Conservation (phyloP, 805 yeast genomes). For the Groenewaldozyma tartarivorans region DNA sequence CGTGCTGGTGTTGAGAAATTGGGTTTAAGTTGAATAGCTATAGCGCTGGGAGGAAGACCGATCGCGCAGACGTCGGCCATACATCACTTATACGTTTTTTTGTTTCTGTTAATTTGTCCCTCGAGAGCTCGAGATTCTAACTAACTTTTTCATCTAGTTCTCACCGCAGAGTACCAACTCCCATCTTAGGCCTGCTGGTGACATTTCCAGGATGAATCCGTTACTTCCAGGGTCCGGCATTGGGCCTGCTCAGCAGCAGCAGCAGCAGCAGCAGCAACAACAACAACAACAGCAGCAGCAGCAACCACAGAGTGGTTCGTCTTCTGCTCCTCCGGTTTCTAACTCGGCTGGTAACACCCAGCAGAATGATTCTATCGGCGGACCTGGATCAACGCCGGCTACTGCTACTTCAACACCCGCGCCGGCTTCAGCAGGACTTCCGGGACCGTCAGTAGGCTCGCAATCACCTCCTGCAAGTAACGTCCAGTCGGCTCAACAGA, state of each 20-base stretch:
- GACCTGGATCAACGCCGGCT: neutral
- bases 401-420: neutral
- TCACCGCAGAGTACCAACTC: slow-evolving; percentile 1
- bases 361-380: neutral
- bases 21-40: too few relatives aligned
- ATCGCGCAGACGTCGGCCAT: too few relatives aligned
- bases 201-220: neutral
- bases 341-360: neutral
- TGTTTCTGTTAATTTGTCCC: too few relatives aligned
- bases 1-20: too few relatives aligned
- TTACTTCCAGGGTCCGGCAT: neutral
- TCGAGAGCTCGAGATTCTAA: too few relatives aligned
- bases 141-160: neutral
- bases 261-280: slow-evolving; percentile 10
- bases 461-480: slow-evolving; percentile 11
- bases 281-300: slow-evolving; percentile 11
- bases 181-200: neutral
- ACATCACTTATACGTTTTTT: too few relatives aligned
- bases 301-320: too few relatives aligned
- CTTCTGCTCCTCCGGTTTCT: slow-evolving; percentile 2
- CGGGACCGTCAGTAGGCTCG: neutral
- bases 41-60: too few relatives aligned
- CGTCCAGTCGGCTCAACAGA: slow-evolving; percentile 17
- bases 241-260: slow-evolving; percentile 2
- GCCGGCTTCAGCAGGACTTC: neutral